Conservation (phyloP, 352 stramenopile species). For the Thraustotheca clavata region DNA sequence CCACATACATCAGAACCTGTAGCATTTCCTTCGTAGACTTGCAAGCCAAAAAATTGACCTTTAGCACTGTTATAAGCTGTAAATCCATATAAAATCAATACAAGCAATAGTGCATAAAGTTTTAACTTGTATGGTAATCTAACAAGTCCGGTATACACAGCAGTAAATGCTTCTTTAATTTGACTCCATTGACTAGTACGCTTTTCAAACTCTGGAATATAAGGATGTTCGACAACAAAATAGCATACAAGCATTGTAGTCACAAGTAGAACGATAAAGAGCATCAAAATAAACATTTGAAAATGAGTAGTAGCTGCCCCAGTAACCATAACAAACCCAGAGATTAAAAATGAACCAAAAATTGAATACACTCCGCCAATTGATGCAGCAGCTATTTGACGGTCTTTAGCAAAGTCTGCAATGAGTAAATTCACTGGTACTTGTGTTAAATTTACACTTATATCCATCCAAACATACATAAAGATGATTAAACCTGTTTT, state of each 20-base stretch:
- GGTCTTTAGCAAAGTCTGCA: slow-evolving; percentile 43
- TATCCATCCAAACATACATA: slow-evolving; percentile 59
- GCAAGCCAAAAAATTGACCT: slow-evolving; percentile 31
- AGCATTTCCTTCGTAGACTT: slow-evolving; percentile 2
- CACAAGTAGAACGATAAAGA: slow-evolving; percentile 33
- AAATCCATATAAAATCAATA: slow-evolving; percentile 46
- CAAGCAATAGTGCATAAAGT: slow-evolving; percentile 46
- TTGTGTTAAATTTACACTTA: slow-evolving; percentile 46
- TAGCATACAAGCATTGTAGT: slow-evolving; percentile 28
- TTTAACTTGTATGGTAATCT: slow-evolving; percentile 31
- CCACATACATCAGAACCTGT: background rate
- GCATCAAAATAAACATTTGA: slow-evolving; percentile 43
- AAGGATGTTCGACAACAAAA: slow-evolving; percentile 28
- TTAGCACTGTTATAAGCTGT: slow-evolving; percentile 58
- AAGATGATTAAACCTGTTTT: slow-evolving; percentile 39
- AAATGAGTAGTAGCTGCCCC: slow-evolving; percentile 40
- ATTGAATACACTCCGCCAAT: slow-evolving; percentile 41
- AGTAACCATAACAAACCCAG: slow-evolving; percentile 40
- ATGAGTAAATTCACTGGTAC: slow-evolving; percentile 39
- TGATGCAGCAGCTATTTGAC: slow-evolving; percentile 38
- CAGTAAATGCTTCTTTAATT: slow-evolving; percentile 35
- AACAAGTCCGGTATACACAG: slow-evolving; percentile 36
- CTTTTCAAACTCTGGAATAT: background rate
- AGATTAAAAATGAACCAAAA: slow-evolving; percentile 36
- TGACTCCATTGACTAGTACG: background rate